Evolutionary conservation across 2,329 filamentous ascomycete species (phyloP), one percentile per base, ranked within the genome.

Genomic region (Phialophora chinensis): DNA sequence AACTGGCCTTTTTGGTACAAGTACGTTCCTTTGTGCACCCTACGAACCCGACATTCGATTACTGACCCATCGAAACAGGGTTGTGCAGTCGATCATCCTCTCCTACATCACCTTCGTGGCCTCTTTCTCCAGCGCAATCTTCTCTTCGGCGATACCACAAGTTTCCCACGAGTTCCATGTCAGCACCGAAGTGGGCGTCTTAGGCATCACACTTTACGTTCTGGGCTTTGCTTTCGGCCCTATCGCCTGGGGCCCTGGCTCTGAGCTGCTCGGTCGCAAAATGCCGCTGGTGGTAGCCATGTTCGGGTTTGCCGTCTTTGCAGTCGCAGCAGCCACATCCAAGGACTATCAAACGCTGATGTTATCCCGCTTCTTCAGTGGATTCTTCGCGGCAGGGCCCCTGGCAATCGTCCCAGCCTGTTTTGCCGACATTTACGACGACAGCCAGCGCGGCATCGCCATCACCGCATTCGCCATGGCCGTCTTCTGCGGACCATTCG

Each of bases 381-480:
- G 83, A 1, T 82, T 85, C 70, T 85, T 85, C 71, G 83, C 82
- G 29, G 83, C 83, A 20, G 84, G 82, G 73, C 84, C 84, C 0
- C 70, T 86, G 29, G 82, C 84, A n/a, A 80, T 82, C 27, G 84
- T 85, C 1, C 83, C 83, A 1, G 84, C 84, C 2, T 81, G 87
- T 4, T 87, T 86, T 69, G 82, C 83, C 2, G 84, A 86, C 69
- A 85, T 86, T 78, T 86, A 84, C 71, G 77, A 84, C 72, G 84
- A 84, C 67, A 77, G 77, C 64, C 62, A 78, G 70, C 77, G 79
- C 59, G 80, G 80, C 52, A 71, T 78, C 17, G 79, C 79, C 29
- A 81, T 85, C 54, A 83, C 83, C 5, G 75, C 84, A 2, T 86
- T 85, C 73, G 78, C 79, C 47, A 80, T 82, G 73, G 83, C 80